These are phyloP conservation scores for Fragaria iinumae DNA, from an alignment of 306 rosid genomes.

Conservation along the genomic window DNA sequence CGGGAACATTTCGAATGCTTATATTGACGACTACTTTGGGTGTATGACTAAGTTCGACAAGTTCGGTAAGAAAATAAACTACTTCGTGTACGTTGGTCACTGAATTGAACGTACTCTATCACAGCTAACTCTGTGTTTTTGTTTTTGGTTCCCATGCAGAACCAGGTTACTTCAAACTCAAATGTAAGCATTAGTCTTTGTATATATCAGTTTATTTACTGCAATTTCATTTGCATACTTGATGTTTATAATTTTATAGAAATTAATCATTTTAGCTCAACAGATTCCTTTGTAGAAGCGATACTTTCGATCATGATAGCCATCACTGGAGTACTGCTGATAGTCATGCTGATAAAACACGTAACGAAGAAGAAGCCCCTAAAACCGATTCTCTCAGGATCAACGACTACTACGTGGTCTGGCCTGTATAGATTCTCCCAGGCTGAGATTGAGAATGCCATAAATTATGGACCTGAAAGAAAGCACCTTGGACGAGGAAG, in stretches of 20 bases:
- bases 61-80: slow-evolving; percentile 34
- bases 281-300: slow-evolving; percentile 29
- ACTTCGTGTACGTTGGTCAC: not conserved
- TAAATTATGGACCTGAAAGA: slow-evolving; percentile 38
- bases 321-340: slow-evolving; percentile 21
- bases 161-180: slow-evolving; percentile 30
- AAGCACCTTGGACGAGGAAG: slow-evolving; percentile 72
- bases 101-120: not conserved
- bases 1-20: slow-evolving; percentile 12
- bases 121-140: not conserved
- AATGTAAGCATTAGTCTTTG: slow-evolving; percentile 31
- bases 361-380: slow-evolving; percentile 43
- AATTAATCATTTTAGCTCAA: not conserved
- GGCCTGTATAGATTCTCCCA: slow-evolving; percentile 70
- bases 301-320: slow-evolving; percentile 28
- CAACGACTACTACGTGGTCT: slow-evolving; percentile 41
- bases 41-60: slow-evolving; percentile 39
- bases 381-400: slow-evolving; percentile 28
- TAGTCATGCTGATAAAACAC: slow-evolving; percentile 38
- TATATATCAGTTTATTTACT: not conserved
- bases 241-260: not conserved
- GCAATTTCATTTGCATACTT: not conserved
- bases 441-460: slow-evolving; percentile 70
- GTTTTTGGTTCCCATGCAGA: slow-evolving; percentile 24
- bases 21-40: slow-evolving; percentile 30